Percentiles rank a stretch among this genome's conserved stretches.
Evolutionary conservation across 306 rosid species (phyloP).

Genomic region (Fragaria vesca): DNA sequence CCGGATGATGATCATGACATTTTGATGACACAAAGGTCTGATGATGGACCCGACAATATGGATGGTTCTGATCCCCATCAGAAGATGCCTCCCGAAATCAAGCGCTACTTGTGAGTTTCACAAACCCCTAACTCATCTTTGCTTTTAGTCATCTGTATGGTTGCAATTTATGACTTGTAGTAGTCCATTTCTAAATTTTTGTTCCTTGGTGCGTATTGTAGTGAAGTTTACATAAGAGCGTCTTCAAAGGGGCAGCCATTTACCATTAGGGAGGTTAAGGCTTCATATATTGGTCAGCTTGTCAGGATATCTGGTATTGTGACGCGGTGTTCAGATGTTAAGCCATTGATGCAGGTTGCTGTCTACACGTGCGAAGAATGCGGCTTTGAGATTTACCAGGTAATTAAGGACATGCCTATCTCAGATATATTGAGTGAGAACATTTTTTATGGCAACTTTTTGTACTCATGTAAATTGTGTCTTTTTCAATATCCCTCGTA

Average conservation of each 20-base stretch:
- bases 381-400: conserved; percentile 99
- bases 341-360: conserved; percentile 97
- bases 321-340: conserved; percentile 93
- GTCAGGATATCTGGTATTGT: conserved; percentile 92
- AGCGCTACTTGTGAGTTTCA: conserved; percentile 74
- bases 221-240: conserved; percentile 91
- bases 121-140: neutral
- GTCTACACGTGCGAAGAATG: conserved; percentile 98
- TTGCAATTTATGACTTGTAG: neutral
- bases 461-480: neutral
- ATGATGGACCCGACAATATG: conserved; percentile 66
- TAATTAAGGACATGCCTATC: conserved; percentile 25
- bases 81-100: conserved; percentile 93
- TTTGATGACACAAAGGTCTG: conserved; percentile 91
- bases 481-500: neutral
- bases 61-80: conserved; percentile 82
- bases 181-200: conserved; percentile 2
- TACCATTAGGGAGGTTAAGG: conserved; percentile 95
- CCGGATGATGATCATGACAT: conserved; percentile 92
- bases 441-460: neutral
- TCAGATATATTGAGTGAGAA: neutral
- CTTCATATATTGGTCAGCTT: conserved; percentile 93
- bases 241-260: conserved; percentile 83
- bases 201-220: conserved; percentile 32
- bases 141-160: neutral